Evolutionary conservation across 1,284 basidiomycete genomes (phyloP).

Genomic region (Somion occarium): DNA sequence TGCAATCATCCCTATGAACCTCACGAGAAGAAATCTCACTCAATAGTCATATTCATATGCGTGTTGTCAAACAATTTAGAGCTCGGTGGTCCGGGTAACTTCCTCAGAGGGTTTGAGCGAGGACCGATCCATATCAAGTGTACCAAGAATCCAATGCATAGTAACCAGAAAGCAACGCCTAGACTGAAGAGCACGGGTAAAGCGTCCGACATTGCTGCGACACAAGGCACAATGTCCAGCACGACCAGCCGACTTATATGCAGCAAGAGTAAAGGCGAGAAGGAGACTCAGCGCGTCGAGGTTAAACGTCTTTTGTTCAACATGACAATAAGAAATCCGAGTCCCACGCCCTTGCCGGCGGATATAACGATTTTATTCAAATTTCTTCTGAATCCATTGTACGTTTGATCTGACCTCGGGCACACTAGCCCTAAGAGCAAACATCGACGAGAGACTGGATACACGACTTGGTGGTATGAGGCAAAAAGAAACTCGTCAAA

Average conservation of each 20-base stretch:
- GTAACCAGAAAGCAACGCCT: slow-evolving; percentile 13
- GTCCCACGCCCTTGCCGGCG: background rate
- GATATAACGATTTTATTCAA: too few relatives aligned
- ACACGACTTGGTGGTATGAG: too few relatives aligned
- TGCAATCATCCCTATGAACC: background rate
- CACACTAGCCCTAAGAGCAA: too few relatives aligned
- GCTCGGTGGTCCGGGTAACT: slow-evolving; percentile 55
- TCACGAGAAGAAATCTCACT: slow-evolving; percentile 37
- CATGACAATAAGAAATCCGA: background rate
- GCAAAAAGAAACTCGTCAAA: too few relatives aligned
- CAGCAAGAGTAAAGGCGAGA: background rate
- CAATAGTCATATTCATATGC: slow-evolving; percentile 50
- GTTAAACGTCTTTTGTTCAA: background rate
- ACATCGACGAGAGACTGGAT: too few relatives aligned
- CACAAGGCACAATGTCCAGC: background rate
- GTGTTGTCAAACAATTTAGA: slow-evolving; percentile 40
- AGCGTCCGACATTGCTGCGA: background rate
- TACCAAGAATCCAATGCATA: slow-evolving; percentile 18
- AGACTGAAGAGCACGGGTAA: slow-evolving; percentile 3
- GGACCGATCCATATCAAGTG: slow-evolving; percentile 35
- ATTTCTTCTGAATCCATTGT: too few relatives aligned
- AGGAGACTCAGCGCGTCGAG: background rate
- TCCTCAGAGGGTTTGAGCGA: slow-evolving; percentile 44
- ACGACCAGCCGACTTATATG: background rate
- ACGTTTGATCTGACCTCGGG: too few relatives aligned